A percentile compares a stretch with the other conserved stretches of the same genome.
These are phyloP conservation scores for Paramecium primaurelia DNA, from an alignment of 73 alveolate species.

Conservation along the genomic window DNA sequence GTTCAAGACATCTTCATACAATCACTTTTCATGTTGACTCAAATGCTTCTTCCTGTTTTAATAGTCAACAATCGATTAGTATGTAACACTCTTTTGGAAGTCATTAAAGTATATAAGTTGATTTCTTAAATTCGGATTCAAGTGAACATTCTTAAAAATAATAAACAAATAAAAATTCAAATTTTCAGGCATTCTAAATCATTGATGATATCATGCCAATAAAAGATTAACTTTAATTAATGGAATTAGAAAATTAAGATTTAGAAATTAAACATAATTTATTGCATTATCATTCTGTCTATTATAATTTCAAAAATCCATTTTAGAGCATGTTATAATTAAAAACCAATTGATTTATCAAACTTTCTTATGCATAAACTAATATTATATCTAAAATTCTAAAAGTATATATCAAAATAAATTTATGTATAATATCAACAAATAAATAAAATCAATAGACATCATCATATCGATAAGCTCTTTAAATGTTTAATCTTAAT, in stretches of 20 bases:
- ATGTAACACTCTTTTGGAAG: background rate
- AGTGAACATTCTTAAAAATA: background rate
- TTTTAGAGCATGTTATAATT: background rate
- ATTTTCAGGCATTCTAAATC: background rate
- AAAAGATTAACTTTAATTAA: background rate
- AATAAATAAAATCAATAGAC: background rate
- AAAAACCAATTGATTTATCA: background rate
- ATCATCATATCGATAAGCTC: background rate
- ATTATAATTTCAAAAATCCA: background rate
- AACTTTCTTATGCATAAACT: background rate
- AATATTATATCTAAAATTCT: background rate
- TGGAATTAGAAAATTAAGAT: background rate
- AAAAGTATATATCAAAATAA: background rate
- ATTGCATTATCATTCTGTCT: background rate
- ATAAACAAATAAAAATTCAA: background rate
- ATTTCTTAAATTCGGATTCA: background rate
- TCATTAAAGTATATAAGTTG: background rate
- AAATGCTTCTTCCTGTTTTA: background rate
- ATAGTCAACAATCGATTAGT: background rate
- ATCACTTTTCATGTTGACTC: background rate
- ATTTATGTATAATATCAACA: background rate
- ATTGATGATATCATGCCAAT: background rate
- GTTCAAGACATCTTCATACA: background rate
- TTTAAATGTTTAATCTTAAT: background rate
- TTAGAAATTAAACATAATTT: background rate